Percentiles rank a stretch among this genome's conserved stretches.
Evolutionary conservation across 176 grass and related monocot genomes (phyloP).

Genomic region (Oryza officinalis): DNA sequence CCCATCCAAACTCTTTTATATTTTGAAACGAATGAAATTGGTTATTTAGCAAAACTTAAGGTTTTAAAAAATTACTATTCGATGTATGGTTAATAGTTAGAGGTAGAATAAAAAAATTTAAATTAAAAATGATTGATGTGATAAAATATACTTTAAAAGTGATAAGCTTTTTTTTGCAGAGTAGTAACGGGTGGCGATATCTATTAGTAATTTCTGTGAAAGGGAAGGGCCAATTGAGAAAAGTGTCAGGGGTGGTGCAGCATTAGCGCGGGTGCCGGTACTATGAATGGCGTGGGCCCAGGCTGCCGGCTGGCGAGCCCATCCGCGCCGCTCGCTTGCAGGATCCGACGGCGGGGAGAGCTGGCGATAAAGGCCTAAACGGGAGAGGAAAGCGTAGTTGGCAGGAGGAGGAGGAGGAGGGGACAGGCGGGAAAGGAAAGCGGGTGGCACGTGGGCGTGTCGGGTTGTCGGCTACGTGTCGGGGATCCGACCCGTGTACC

Average conservation of each 20-base stretch:
- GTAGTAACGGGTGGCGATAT: too few species aligned
- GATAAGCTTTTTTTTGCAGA: too few species aligned
- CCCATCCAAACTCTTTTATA: too few species aligned
- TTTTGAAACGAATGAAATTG: too few species aligned
- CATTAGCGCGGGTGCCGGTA: conserved; percentile 2
- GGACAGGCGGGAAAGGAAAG: conserved; percentile 38
- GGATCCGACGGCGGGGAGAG: conserved; percentile 1
- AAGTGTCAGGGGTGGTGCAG: not conserved
- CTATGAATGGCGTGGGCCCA: conserved; percentile 19
- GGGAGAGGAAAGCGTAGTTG: not conserved
- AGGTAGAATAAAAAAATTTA: too few species aligned
- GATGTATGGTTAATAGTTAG: too few species aligned
- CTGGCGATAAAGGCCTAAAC: not conserved
- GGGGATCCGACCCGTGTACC: not conserved
- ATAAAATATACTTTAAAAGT: too few species aligned
- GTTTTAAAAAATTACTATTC: too few species aligned
- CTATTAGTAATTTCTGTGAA: not conserved
- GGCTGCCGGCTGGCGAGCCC: conserved; percentile 29
- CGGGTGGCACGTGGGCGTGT: conserved; percentile 21
- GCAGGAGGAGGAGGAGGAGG: not conserved
- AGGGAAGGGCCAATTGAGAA: accelerated
- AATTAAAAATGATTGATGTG: too few species aligned
- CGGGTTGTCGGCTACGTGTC: conserved; percentile 46
- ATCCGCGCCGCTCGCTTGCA: not conserved
- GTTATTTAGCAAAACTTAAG: too few species aligned